These are phyloP conservation scores for Alternaria solani DNA, from an alignment of 2,329 filamentous ascomycete genomes.

Conservation along the genomic window DNA sequence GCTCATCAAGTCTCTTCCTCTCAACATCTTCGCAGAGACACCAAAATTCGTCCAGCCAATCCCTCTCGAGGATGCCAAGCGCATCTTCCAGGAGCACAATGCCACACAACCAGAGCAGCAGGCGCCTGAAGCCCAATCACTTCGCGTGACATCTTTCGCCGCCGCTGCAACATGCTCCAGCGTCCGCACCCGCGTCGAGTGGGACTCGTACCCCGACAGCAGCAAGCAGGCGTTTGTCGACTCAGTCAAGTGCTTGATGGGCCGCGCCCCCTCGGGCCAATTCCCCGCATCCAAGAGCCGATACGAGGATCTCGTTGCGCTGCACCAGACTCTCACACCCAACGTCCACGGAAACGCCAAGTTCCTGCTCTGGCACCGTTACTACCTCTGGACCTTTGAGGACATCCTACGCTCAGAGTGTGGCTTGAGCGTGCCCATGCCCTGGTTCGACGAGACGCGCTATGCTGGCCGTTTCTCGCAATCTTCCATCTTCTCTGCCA, in stretches of 20 bases:
- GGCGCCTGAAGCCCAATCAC: not conserved
- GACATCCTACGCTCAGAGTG: conserved; percentile 54
- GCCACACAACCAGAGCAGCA: not conserved
- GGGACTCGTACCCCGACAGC: conserved; percentile 37
- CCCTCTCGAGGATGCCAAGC: conserved; percentile 19
- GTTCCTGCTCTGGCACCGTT: conserved; percentile 57
- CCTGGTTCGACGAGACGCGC: conserved; percentile 50
- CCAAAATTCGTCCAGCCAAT: conserved; percentile 16
- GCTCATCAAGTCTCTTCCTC: conserved; percentile 16
- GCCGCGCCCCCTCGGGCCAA: conserved; percentile 30
- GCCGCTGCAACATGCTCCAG: conserved; percentile 34
- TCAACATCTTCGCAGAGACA: conserved; percentile 13
- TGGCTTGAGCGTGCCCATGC: conserved; percentile 51
- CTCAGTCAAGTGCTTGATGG: conserved; percentile 42
- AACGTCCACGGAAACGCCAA: conserved; percentile 47
- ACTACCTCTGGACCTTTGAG: conserved; percentile 54
- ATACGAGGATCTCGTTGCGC: conserved; percentile 47
- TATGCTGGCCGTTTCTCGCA: conserved; percentile 41
- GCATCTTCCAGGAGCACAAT: conserved; percentile 4
- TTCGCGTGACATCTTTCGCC: not conserved
- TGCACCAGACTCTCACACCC: conserved; percentile 45
- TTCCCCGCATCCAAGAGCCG: conserved; percentile 38
- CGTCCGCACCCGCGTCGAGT: conserved; percentile 42
- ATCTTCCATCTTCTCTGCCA: conserved; percentile 41
- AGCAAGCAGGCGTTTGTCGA: conserved; percentile 38